Evolutionary conservation across 768 basidiomycete species (phyloP), one percentile per base, ranked within the genome.

Genomic region (Hypholoma fasciculare): DNA sequence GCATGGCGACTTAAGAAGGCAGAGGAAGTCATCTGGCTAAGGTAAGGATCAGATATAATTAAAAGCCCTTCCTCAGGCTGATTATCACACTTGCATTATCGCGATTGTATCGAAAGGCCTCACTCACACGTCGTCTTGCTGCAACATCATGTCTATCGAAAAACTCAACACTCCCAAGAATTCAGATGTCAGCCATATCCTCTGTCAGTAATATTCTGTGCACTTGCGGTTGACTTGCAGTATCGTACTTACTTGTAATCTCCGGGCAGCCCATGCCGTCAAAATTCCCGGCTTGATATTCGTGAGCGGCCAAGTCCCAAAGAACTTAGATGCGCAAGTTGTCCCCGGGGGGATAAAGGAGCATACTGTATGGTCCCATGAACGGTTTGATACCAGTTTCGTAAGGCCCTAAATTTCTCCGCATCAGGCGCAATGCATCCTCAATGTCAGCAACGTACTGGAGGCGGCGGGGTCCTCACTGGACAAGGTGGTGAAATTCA

Each of bases 241-340:
- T 23, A 23, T 4, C 23, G 13, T 56, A 3, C 46, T 39, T 42
- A 38, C 23, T 34, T n/a, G 23, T 19, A 11, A 38, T 17, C 54
- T 49, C 16, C 47, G 47, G 27, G 23, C 61, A 84, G 83, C 83
- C 12, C 83, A 84, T 72, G 82, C 81, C 14, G 80, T 79, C 13
- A 86, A 85, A 66, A 74, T 80, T 12, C 78, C 82, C 1, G 84
- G 84, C 6, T 67, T 87, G 49, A 79, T 86, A 59, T 87, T 86
- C 67, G 71, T 86, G 40, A 86, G 83, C 58, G 86, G 84, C 4
- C 84, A 85, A 67, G 80, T 78, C 6, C 86, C 86, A 1, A 76
- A 78, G 12, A 81, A 79, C 61, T 71, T 67, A 54, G 67, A 75
- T 40, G 83, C 82, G 14, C 74, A 76, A 14, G 62, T 83, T n/a